A percentile compares a stretch with the other conserved stretches of the same genome.
Evolutionary conservation across 495 filamentous ascomycete genomes (phyloP).

Genomic region (Aspergillus hancockii): DNA sequence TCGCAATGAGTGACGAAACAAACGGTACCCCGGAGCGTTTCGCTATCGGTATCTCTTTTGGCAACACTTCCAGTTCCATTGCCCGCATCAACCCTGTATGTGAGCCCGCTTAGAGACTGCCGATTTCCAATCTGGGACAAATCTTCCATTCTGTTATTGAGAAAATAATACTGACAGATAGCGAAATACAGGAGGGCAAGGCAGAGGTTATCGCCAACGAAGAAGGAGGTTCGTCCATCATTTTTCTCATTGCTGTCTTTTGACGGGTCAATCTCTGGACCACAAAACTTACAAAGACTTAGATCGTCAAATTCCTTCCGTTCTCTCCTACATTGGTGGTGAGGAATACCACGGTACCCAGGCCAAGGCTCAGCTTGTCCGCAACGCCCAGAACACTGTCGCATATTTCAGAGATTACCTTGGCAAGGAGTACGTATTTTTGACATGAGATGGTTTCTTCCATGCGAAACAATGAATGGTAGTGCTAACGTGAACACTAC

Average conservation of each 20-base stretch:
- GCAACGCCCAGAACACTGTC: conserved; percentile 89
- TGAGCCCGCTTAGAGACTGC: conserved; percentile 8
- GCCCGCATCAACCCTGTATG: conserved; percentile 73
- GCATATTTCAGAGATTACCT: conserved; percentile 95
- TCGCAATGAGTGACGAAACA: conserved; percentile 57
- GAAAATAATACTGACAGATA: conserved; percentile 15
- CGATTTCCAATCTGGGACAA: neutral
- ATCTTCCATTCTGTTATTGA: neutral
- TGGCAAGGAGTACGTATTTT: conserved; percentile 72
- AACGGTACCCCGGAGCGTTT: conserved; percentile 56
- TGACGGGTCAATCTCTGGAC: conserved; percentile 5
- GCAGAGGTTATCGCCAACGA: conserved; percentile 98
- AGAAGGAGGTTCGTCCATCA: conserved; percentile 76
- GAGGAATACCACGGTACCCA: conserved; percentile 97
- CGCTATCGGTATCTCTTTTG: conserved; percentile 95
- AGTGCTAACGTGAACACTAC: conserved; percentile 12
- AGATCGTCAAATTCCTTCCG: conserved; percentile 96
- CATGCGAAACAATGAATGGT: neutral
- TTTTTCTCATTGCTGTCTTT: neutral
- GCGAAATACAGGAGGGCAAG: conserved; percentile 72
- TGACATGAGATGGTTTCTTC: neutral
- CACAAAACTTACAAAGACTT: conserved; percentile 16
- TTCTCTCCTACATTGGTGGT: conserved; percentile 89
- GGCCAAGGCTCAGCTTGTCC: conserved; percentile 87
- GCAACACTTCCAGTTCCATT: conserved; percentile 97